Conservation (phyloP, 129 eudicot genomes). For the Lactuca saligna region DNA sequence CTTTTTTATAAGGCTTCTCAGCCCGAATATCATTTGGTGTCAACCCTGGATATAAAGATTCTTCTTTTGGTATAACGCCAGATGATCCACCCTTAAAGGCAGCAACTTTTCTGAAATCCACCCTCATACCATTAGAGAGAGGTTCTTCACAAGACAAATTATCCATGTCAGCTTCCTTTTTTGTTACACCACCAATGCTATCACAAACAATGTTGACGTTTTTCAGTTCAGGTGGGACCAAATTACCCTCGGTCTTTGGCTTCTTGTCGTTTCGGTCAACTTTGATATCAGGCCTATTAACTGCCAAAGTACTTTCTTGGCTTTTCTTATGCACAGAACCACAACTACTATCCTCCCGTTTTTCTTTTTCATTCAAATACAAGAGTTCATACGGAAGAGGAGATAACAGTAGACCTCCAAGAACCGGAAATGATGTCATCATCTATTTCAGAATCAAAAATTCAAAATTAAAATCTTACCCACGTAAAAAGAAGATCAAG, state of each 20-base stretch:
- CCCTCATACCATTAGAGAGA: constrained; percentile 59
- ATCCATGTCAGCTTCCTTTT: constrained; percentile 43
- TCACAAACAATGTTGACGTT: neutral
- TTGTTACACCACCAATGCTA: constrained; percentile 4
- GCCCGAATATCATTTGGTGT: constrained; percentile 33
- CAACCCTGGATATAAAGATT: constrained; percentile 37
- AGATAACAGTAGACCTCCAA: constrained; percentile 57
- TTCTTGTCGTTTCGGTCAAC: constrained; percentile 44
- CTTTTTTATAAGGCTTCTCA: constrained; percentile 44
- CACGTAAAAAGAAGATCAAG: neutral
- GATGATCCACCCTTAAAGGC: constrained; percentile 36
- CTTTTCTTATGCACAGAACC: constrained; percentile 39
- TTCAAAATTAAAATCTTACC: neutral
- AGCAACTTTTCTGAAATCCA: constrained; percentile 40
- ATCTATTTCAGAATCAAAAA: constrained; percentile 46
- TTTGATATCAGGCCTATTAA: constrained; percentile 44
- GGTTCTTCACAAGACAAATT: constrained; percentile 55
- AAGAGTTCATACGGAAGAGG: constrained; percentile 63
- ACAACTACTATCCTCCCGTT: constrained; percentile 40
- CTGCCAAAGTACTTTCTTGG: constrained; percentile 35
- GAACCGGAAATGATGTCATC: constrained; percentile 76
- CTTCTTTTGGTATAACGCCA: constrained; percentile 33
- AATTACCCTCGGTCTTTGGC: constrained; percentile 36
- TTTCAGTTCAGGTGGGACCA: constrained; percentile 24
- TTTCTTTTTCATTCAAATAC: constrained; percentile 48